These are phyloP conservation scores for Bolboschoenoplectus hybrid DNA, from an alignment of 202 grass and related monocot species.

Conservation along the genomic window DNA sequence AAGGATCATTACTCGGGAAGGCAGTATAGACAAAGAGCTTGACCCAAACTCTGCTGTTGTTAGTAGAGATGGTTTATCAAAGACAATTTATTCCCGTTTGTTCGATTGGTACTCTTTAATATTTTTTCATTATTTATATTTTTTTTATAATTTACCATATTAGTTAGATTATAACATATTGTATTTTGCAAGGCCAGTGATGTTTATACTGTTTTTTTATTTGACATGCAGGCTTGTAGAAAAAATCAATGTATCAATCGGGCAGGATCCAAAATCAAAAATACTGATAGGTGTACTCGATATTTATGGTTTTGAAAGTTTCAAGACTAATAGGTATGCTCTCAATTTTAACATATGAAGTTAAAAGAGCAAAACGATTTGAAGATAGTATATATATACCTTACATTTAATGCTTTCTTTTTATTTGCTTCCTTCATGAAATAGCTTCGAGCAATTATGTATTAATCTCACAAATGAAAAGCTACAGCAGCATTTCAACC, in stretches of 20 bases:
- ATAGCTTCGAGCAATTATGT: slow-evolving; percentile 97
- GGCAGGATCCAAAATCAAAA: slow-evolving; percentile 80
- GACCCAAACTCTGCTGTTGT: slow-evolving; percentile 80
- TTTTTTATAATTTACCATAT: neutral
- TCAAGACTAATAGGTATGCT: slow-evolving; percentile 89
- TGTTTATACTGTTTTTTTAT: slow-evolving; percentile 37
- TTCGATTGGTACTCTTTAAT: slow-evolving; percentile 84
- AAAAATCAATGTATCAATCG: slow-evolving; percentile 94
- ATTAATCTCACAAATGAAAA: slow-evolving; percentile 99
- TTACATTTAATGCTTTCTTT: slow-evolving; percentile 39
- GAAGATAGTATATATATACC: neutral
- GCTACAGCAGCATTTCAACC: slow-evolving; percentile 97
- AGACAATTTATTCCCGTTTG: slow-evolving; percentile 81
- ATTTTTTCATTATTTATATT: neutral
- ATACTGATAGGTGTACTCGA: slow-evolving; percentile 98
- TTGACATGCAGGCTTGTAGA: slow-evolving; percentile 75
- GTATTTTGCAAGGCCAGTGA: neutral
- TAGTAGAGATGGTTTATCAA: slow-evolving; percentile 92
- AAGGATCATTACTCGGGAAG: slow-evolving; percentile 94
- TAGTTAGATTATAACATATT: slow-evolving; percentile 15
- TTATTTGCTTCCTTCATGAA: slow-evolving; percentile 39
- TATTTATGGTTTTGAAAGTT: slow-evolving; percentile 99
- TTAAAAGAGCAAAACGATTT: slow-evolving; percentile 8
- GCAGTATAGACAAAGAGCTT: slow-evolving; percentile 86
- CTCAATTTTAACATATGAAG: slow-evolving; percentile 38